Percentiles rank a stretch among this genome's conserved stretches.
phyloP scores from a whole-genome alignment of 106 monocot genomes.

The Dioscorea zingiberensis region DNA sequence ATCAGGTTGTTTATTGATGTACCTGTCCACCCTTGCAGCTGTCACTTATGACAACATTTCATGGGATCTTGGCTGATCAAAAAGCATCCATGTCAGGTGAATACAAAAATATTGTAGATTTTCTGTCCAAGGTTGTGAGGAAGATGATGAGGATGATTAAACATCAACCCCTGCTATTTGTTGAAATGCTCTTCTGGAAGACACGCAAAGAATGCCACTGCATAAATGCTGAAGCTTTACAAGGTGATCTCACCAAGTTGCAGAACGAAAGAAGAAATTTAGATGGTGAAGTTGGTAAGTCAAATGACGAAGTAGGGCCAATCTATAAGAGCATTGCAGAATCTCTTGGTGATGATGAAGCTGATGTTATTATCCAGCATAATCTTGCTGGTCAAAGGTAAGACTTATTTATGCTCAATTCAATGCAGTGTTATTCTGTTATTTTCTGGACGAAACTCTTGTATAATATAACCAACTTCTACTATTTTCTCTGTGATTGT shows the following conservation, averaged over 20 bases:
- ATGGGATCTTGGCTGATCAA: conserved; percentile 66
- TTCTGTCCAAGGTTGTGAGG: conserved; percentile 70
- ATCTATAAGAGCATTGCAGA: conserved; percentile 69
- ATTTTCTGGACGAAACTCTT: too few species aligned
- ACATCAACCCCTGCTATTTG: conserved; percentile 83
- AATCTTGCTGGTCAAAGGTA: conserved; percentile 24
- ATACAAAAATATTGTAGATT: conserved; percentile 50
- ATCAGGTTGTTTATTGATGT: too few species aligned
- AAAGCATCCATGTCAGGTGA: conserved; percentile 44
- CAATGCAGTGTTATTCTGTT: neutral
- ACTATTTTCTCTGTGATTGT: too few species aligned
- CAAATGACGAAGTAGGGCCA: conserved; percentile 10
- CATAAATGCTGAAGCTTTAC: conserved; percentile 70
- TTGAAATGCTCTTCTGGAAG: conserved; percentile 94
- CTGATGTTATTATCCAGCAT: conserved; percentile 40
- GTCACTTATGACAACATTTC: conserved; percentile 67
- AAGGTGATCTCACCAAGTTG: conserved; percentile 35
- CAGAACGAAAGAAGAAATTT: conserved; percentile 35
- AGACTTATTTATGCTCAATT: neutral
- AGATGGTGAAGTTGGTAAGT: conserved; percentile 17
- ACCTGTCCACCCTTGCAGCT: conserved; percentile 51
- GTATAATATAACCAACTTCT: too few species aligned
- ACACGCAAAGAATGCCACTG: conserved; percentile 86
- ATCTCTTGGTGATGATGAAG: conserved; percentile 97
- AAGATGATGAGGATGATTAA: conserved; percentile 78